Evolutionary conservation across 805 yeast genomes (phyloP), one percentile per base, ranked within the genome.

Genomic region (Wickerhamia fluorescens): DNA sequence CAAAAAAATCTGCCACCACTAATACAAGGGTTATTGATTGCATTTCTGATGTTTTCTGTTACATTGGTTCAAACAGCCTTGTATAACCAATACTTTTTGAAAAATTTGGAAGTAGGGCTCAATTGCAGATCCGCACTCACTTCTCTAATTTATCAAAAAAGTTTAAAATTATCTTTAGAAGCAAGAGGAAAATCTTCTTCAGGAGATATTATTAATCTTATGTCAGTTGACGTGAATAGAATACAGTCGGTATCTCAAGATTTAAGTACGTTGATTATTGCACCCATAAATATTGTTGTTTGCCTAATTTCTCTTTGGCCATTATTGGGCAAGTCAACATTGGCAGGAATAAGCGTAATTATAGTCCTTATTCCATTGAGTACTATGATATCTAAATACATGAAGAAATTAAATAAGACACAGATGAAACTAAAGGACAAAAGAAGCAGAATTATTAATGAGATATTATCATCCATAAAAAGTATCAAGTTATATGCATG

Each of bases 31-130:
- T 54, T 75, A 23, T 53, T 74, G 31, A 68, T 86, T 31, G 76
- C 89, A 0, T 17, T 71, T 9, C 66, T 68, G 3, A 73, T 87
- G 75, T 80, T 86, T 45, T 34, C 58, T 4, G 67, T 74, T 5
- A 75, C 86, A 0, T 45, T 85, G 7, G 14, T 71, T 2, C 75
- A 78, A 31, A 78, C 92, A 0, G 60, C 70, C 2, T 53, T 80
- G 11, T 69, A 70, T 38, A 89, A 84, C 50, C 84, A 81, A 51
- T 82, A 78, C 47, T 73, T 76, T 37, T 61, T 75, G 26, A 59
- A 58, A 19, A 70, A 75, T 19, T 31, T 45, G 13, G 75, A 74
- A 38, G 70, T 81, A 3, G 84, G 84, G 9, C 62, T 82, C 52
- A 31, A 32, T 8, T 25, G 31, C 21, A 33, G 76, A 42, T 30